phyloP scores from a whole-genome alignment of 1,284 basidiomycete species.

The Rhodotorula sp. region DNA sequence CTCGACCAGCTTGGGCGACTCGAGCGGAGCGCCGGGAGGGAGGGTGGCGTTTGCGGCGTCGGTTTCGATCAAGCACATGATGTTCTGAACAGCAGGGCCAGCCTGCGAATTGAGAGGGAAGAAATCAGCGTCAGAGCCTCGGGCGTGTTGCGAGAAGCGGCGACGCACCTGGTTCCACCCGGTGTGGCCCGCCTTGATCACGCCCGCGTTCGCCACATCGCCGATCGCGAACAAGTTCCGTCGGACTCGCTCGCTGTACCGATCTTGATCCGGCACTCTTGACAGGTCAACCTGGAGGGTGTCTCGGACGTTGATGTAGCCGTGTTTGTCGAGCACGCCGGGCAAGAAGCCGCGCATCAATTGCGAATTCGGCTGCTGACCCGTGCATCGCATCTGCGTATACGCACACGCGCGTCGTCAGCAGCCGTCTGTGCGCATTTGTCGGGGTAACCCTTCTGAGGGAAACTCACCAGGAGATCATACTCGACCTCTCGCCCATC shows the following conservation, averaged over 20 bases:
- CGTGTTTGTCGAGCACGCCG: constrained; percentile 54
- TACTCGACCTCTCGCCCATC: constrained; percentile 62
- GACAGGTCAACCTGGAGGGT: constrained; percentile 39
- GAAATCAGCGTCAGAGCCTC: background rate
- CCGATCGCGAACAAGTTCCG: constrained; percentile 64
- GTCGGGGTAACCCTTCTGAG: no score
- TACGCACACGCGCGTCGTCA: background rate
- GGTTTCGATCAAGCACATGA: constrained; percentile 47
- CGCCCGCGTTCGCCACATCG: constrained; percentile 66
- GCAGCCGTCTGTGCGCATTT: no score
- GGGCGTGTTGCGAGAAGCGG: background rate
- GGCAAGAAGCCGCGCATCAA: constrained; percentile 59
- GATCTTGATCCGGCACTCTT: constrained; percentile 8
- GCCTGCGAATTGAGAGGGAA: constrained; percentile 28
- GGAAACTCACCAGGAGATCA: constrained; percentile 60
- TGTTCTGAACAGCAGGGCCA: constrained; percentile 47
- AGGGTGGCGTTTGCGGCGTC: constrained; percentile 7
- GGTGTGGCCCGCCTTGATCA: constrained; percentile 67
- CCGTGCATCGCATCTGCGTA: constrained; percentile 71
- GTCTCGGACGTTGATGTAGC: constrained; percentile 51
- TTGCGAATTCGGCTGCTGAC: constrained; percentile 67
- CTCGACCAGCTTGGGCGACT: constrained; percentile 52
- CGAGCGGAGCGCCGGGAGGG: background rate
- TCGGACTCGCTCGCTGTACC: constrained; percentile 44
- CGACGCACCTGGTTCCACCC: constrained; percentile 44